phyloP scores from a whole-genome alignment of 768 basidiomycete genomes.

The Clitopilus passeckerianus region DNA sequence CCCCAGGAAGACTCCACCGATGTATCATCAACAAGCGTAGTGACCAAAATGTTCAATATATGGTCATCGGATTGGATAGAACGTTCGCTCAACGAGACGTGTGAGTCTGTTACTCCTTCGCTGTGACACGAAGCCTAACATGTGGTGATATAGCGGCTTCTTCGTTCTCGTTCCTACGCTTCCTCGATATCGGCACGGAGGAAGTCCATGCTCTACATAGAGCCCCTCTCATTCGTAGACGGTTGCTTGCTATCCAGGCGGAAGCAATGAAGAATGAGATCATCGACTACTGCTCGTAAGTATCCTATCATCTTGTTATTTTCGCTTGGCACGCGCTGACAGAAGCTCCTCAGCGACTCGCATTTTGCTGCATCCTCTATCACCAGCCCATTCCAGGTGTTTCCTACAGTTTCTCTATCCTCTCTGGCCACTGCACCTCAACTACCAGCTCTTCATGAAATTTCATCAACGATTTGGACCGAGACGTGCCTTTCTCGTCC shows the following conservation, averaged over 20 bases:
- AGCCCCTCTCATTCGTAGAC: slow-evolving; percentile 55
- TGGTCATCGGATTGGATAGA: slow-evolving; percentile 86
- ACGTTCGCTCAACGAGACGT: slow-evolving; percentile 58
- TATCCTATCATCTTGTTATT: not conserved
- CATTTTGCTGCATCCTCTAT: slow-evolving; percentile 39
- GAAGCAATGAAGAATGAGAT: not conserved
- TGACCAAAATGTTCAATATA: slow-evolving; percentile 77
- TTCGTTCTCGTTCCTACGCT: slow-evolving; percentile 76
- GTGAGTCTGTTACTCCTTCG: slow-evolving; percentile 29
- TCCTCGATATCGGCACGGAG: slow-evolving; percentile 56
- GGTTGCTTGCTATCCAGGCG: slow-evolving; percentile 32
- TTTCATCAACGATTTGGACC: slow-evolving; percentile 59
- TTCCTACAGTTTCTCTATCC: slow-evolving; percentile 20
- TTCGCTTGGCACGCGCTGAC: slow-evolving; percentile 1
- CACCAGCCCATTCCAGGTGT: slow-evolving; percentile 29
- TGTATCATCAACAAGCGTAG: slow-evolving; percentile 46
- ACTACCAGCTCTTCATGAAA: slow-evolving; percentile 53
- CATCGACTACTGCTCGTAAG: not conserved
- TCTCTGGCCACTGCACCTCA: slow-evolving; percentile 30
- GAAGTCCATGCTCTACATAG: slow-evolving; percentile 61
- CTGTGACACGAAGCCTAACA: slow-evolving; percentile 1
- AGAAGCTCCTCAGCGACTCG: slow-evolving; percentile 38
- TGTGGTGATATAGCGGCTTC: slow-evolving; percentile 27
- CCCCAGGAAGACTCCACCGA: slow-evolving; percentile 49
- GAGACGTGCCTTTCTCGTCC: slow-evolving; percentile 79